Base-by-base conservation (phyloP, 768 basidiomycete species). In the Mrakia blollopis region DNA sequence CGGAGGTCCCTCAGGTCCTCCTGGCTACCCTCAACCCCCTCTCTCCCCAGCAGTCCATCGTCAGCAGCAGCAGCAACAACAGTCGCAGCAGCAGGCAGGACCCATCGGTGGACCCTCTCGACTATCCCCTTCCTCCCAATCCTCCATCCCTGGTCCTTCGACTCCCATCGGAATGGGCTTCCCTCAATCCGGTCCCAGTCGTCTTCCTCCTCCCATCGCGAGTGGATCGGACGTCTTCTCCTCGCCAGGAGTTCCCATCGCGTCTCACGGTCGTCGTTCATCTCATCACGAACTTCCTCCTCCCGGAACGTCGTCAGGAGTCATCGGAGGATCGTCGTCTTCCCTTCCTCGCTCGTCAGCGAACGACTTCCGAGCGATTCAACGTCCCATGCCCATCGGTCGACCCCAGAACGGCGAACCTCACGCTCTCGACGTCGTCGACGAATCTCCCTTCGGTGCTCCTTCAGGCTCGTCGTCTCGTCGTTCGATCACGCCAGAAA, bases 341-440 rank as follows among this genome's bases (percentile, higher is more conserved):
- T 71, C 67, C 30, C 52, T 72, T 25, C 71, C 71, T 57, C 71
- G 71, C 25, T 37, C 71, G n/a, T 71, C 69, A 16, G 70, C 69
- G 39, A 74, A 68, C 39, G 77, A 78, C 63, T 78, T 74, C 77
- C 77, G 77, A 37, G 77, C 77, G 3, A 78, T 78, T 32, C 67
- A 74, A 47, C 73, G 77, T 8, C 77, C 77, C 4, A 70, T 52
- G 39, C 72, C 77, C 4, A 78, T 78, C 61, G 73, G 77, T 21
- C 77, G 77, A 8, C 77, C 77, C 28, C 61, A 69, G 50, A 47
- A 74, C 35, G 47, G 47, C 16, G 47, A 50, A 18, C 47, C 47
- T 50, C 57, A 65, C 37, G 25, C 30, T 25, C 63, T 78, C 41
- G 77, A 78, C 28, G 28, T 67, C 8, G 60, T 78, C 32, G 73